Percentiles rank a stretch among this genome's conserved stretches.
Evolutionary conservation across 371 early-diverging fungal genomes (phyloP).

Genomic region (Lichtheimia hyalospora): DNA sequence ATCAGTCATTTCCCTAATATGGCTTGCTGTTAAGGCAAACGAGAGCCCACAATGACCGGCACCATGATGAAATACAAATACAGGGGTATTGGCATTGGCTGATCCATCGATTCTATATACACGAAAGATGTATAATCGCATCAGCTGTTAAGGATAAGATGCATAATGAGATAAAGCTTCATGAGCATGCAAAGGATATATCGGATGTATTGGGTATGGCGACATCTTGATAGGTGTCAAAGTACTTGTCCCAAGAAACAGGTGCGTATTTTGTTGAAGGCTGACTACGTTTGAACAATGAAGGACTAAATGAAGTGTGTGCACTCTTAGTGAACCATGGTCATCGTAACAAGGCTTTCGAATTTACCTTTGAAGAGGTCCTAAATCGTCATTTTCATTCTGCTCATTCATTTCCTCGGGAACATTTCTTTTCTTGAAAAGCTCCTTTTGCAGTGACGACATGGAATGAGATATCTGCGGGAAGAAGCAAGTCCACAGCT

Average conservation of each 20-base stretch:
- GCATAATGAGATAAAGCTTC: slow-evolving; percentile 4
- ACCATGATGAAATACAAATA: slow-evolving; percentile 91
- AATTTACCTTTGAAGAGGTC: neutral
- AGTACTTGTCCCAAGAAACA: slow-evolving; percentile 36
- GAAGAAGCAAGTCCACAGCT: too few relatives aligned
- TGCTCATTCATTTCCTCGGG: neutral
- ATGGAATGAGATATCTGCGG: slow-evolving; percentile 10
- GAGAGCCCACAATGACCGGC: slow-evolving; percentile 83
- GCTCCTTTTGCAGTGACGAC: slow-evolving; percentile 44
- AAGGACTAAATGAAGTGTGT: neutral
- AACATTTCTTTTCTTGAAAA: slow-evolving; percentile 29
- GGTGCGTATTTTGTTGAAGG: slow-evolving; percentile 19
- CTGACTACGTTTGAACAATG: too few relatives aligned
- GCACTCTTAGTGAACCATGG: neutral
- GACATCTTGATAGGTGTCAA: slow-evolving; percentile 30
- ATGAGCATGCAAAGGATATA: slow-evolving; percentile 32
- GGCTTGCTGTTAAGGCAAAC: slow-evolving; percentile 68
- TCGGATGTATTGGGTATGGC: slow-evolving; percentile 23
- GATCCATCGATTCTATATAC: slow-evolving; percentile 27
- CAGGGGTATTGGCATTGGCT: slow-evolving; percentile 38
- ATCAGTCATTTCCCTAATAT: slow-evolving; percentile 43
- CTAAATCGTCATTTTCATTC: neutral
- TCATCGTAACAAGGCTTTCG: neutral
- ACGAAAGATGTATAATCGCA: slow-evolving; percentile 35
- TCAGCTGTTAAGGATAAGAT: slow-evolving; percentile 3